Evolutionary conservation across 768 basidiomycete species (phyloP), one percentile per base, ranked within the genome.

Genomic region (Rhizopogon rudus): DNA sequence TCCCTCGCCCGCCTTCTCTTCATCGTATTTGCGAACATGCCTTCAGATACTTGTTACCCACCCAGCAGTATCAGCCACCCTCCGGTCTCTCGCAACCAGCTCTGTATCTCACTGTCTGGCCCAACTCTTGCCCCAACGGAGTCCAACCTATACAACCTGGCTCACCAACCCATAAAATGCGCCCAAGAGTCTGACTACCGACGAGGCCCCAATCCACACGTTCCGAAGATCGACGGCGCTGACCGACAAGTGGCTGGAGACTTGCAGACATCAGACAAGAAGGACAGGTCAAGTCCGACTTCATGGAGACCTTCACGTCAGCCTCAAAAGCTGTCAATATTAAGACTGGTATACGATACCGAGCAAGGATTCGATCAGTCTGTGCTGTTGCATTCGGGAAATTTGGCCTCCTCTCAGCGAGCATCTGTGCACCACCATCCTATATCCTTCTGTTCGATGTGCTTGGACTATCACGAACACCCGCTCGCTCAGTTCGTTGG

Each of bases 91-190:
- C 51, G 56, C 13, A 49, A 59, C 44, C 59, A 55, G 44, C n/a
- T 66, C 13, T 60, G 54, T 7, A 54, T 61, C 31, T 68, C 65
- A 4, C 31, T 66, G 14, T 55, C 66, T 25, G 66, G 61, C 17
- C 59, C 67, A 37, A 58, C 64, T 35, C 60, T 67, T 52, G 54
- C 59, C 51, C 58, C 58, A 22, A 56, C 60, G 41, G 62, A 67
- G 35, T 51, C 52, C 40, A 48, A 42, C 17, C 54, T 65, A 5
- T 51, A 10, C 42, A 9, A 58, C n/a, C 20, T 54, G 35, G 16
- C 12, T 16, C 33, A 35, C 7, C 57, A 52, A 12, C 43, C 25
- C 8, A 20, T 20, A 20, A 20, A 20, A 20, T 20, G 20, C 2
- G 20, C 9, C 28, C 6, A 37, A 6, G 22, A 17, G 9, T 25